Base-by-base conservation (phyloP, 768 basidiomycete genomes). In the Porpolomopsis calyptriformis region DNA sequence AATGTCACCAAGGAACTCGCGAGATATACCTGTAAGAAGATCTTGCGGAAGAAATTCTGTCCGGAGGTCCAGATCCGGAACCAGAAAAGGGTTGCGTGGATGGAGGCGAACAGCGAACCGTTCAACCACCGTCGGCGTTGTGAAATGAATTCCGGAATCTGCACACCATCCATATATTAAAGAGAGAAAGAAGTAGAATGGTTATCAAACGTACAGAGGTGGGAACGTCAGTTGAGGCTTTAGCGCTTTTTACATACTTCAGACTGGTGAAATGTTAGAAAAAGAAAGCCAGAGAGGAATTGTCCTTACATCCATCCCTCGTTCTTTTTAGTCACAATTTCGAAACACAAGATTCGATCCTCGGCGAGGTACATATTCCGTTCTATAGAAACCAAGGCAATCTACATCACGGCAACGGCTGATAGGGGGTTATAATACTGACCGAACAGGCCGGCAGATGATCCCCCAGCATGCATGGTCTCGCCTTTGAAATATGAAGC, bases 171-270 rank as follows among this genome's bases (percentile, higher is more conserved):
- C 43, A 31, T 29, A 37, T 33, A 10, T n/a, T n/a, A 23, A n/a
- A n/a, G 25, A 33, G 12, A 14, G 8, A 12, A 29, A n/a, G 10
- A 48, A 3, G 12, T 4, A 42, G 34, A 6, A 2, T 31, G 10
- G n/a, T 27, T 19, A 44, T 27, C 36, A 37, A 16, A 58, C 69
- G 47, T 40, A 80, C 81, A 16, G 79, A 73, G 29, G 89, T 84
- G 25, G 93, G 93, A 3, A 94, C 92, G 65, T 98, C 93, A n/a
- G 93, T 97, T 35, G 91, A 76, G 0, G 91, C 93, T 53, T 93
- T 91, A 12, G 93, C 93, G 55, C 79, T 85, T 73, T 90, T 90
- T 62, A 93, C 90, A 58, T 91, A 93, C 62, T 81, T 83, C 55
- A 89, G 65, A 12, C 84, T 86, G 25, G 50, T 19, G 38, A 25